A percentile compares a stretch with the other conserved stretches of the same genome.
These are phyloP conservation scores for Salix exigua DNA, from an alignment of 345 rosid genomes.

Conservation along the genomic window DNA sequence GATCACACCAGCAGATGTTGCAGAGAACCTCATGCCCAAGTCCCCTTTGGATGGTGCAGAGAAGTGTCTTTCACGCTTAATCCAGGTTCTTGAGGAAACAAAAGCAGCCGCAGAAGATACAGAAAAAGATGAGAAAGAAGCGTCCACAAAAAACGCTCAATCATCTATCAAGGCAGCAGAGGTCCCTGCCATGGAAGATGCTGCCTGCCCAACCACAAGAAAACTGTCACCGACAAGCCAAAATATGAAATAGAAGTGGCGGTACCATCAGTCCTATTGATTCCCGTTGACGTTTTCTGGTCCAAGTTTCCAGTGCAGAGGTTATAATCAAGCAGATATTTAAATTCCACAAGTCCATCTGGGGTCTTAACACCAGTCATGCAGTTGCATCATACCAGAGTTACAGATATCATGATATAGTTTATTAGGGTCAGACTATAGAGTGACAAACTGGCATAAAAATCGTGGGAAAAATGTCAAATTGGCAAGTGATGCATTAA, in stretches of 20 bases:
- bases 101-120: slow-evolving; percentile 15
- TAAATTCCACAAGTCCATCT: neutral
- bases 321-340: neutral
- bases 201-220: neutral
- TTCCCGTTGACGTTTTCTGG: neutral
- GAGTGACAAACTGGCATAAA: neutral
- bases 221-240: slow-evolving; percentile 6
- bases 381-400: neutral
- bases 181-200: neutral
- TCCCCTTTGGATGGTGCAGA: slow-evolving; percentile 29
- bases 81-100: slow-evolving; percentile 40
- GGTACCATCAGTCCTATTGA: neutral
- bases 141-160: neutral
- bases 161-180: neutral
- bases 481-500: slow-evolving; percentile 5
- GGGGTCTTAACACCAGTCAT: neutral
- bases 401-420: neutral
- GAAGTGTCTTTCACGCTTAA: slow-evolving; percentile 34
- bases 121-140: slow-evolving; percentile 18
- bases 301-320: slow-evolving; percentile 3
- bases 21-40: slow-evolving; percentile 52
- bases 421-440: neutral
- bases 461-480: neutral
- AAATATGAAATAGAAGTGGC: neutral
- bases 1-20: slow-evolving; percentile 52